Base-by-base conservation (phyloP, 208 protist genomes). In the Porcisia deanei region DNA sequence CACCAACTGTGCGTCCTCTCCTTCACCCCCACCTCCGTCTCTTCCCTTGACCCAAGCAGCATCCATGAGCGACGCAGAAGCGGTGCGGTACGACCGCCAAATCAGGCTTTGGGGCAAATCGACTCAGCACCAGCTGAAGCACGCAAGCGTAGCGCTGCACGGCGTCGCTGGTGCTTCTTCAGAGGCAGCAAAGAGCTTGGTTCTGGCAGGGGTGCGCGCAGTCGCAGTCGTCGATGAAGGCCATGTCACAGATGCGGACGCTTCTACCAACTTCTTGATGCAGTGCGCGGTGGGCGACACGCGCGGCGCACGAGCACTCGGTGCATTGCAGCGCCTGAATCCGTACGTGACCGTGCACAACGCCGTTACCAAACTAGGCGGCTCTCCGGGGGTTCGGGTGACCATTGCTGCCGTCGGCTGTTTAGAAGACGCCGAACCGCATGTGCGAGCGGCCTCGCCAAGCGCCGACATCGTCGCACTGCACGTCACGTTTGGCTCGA, bases 31-130 rank as follows among this genome's bases (percentile, higher is more conserved):
- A 18, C 41, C 39, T 67, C 18, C 1, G 41, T 18, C 1, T 20
- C 61, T 30, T 22, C 22, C 59, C 34, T 37, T 43, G 25, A 10
- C 25, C 57, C 14, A 43, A 25, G 34, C 59, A 25, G 18, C 47
- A 41, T 12, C 12, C 49, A 89, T 90, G 87, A 87, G 73, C 57
- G 71, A 72, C 2, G 91, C 87, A 7, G 93, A 96, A 77, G 81
- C 81, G 54, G 84, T 88, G 25, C 87, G 93, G n/a, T 98, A 98
- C 75, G 97, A 98, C 79, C 89, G 97, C 37, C 97, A 98, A 75
- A 91, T 98, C 9, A 88, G 97, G 16, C 80, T 98, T 70, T 98
- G 97, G 96, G 97, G 97, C 47, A 88, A 90, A 63, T 85, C 90
- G 22, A 89, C 94, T 18, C 97, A 98, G 83, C 80, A 97, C 81